Evolutionary conservation across 1,139 yeast species (phyloP), one percentile per base, ranked within the genome.

Genomic region (Magnusiomyces tetraspermus): DNA sequence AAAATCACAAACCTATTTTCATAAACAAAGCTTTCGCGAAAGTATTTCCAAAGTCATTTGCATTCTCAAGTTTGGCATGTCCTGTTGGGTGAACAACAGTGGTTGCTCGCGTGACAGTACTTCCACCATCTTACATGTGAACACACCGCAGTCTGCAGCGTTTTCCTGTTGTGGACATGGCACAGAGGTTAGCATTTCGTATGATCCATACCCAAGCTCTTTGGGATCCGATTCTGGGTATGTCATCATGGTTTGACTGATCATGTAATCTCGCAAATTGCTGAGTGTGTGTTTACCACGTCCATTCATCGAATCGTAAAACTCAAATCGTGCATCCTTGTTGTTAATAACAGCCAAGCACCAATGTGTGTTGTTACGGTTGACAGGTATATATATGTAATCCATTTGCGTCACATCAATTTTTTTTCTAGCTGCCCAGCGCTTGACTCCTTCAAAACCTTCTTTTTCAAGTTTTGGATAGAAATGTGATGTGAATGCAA

Each of bases 101-200:
- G 37, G 68, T 65, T 11, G 71, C 70, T 52, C 78, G 66, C 19
- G 87, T 8, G 63, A 55, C 46, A 86, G 62, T 49, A 76, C 82
- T 51, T 80, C 77, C 1, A 88, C 87, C 55, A 85, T 84, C 53
- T 88, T 79, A 67, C 97, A 85, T 8, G 95, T 79, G 63, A 90
- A 92, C 1, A 92, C 95, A 1, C 99, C 99, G 70, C 99, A 94
- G 66, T 94, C 99, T 59, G 68, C 86, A 0, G 97, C 97, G 65
- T 94, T 94, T 33, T 76, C 73, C 66, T 94, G 99, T 60, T 83
- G 88, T 0, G 98, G 98, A 38, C 90, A 79, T 26, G 74, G 71
- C 36, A 10, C 61, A 2, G 33, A 11, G 41, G 33, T 31, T 15
- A n/a, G 62, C 38, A 58, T 55, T 23, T 58, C 57, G 52, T 67